Conservation (phyloP, 1,284 basidiomycete genomes). For the Moniliella sp. region DNA sequence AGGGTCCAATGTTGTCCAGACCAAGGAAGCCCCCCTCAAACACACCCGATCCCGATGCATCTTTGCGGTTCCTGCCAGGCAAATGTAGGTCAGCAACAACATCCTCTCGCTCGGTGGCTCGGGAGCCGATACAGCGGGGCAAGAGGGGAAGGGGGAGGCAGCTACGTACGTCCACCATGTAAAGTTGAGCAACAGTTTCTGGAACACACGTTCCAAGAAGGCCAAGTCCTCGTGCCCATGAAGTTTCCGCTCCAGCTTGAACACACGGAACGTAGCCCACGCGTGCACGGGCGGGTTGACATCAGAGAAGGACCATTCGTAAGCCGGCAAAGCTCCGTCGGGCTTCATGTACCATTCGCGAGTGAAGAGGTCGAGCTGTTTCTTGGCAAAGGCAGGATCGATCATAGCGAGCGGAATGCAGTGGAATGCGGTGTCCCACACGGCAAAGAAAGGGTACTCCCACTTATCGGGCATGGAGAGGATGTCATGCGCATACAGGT, state of each 20-base stretch:
- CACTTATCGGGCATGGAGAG: constrained; percentile 99
- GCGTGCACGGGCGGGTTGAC: constrained; percentile 94
- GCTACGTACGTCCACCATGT: constrained; percentile 99
- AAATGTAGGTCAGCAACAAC: too few relatives aligned
- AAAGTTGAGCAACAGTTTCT: constrained; percentile 85
- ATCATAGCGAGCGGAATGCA: constrained; percentile 88
- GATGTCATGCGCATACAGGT: constrained; percentile 81
- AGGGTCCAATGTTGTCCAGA: constrained; percentile 85
- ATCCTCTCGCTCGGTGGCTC: too few relatives aligned
- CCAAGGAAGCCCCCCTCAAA: constrained; percentile 96
- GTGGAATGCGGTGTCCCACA: constrained; percentile 88
- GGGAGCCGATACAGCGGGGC: too few relatives aligned
- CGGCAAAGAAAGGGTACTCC: constrained; percentile 43
- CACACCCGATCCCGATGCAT: constrained; percentile 75
- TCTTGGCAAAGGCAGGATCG: constrained; percentile 84
- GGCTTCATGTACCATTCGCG: constrained; percentile 96
- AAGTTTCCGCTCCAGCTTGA: constrained; percentile 75
- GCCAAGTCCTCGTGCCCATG: constrained; percentile 68
- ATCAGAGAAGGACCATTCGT: constrained; percentile 95
- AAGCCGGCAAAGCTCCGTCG: constrained; percentile 87
- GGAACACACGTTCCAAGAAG: constrained; percentile 92
- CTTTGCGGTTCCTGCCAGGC: constrained; percentile 91
- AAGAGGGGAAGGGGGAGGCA: too few relatives aligned
- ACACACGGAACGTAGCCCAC: constrained; percentile 42
- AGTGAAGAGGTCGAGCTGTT: constrained; percentile 81